Conservation (phyloP, 148 eudicot genomes). For the Salicornia ramosissima region DNA sequence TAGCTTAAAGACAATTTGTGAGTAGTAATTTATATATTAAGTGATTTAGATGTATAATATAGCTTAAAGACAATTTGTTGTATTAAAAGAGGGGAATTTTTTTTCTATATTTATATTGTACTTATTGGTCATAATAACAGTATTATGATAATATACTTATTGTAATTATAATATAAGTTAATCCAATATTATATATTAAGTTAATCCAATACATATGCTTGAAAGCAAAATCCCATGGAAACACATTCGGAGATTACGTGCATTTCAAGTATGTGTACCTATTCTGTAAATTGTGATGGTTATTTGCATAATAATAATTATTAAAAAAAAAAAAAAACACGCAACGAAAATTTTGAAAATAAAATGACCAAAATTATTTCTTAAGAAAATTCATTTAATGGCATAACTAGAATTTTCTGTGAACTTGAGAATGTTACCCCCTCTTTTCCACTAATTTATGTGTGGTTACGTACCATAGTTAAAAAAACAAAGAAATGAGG, state of each 20-base stretch:
- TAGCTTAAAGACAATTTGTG: too few relatives aligned
- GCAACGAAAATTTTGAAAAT: neutral
- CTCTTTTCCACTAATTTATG: too few relatives aligned
- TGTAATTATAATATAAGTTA: too few relatives aligned
- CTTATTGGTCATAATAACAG: neutral
- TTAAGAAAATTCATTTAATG: too few relatives aligned
- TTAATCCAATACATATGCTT: neutral
- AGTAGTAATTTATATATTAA: neutral
- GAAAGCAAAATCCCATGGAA: neutral
- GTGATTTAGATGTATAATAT: slow-evolving; percentile 21
- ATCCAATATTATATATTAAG: neutral
- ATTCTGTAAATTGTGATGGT: neutral
- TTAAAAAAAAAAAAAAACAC: neutral
- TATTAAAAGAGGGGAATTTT: neutral
- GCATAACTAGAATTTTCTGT: too few relatives aligned
- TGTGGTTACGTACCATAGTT: too few relatives aligned
- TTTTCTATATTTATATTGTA: neutral
- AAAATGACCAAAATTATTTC: too few relatives aligned
- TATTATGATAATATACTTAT: too few relatives aligned
- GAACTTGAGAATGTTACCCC: too few relatives aligned
- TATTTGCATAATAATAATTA: neutral
- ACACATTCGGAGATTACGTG: slow-evolving; percentile 6
- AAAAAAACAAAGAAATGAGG: too few relatives aligned
- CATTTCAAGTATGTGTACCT: neutral
- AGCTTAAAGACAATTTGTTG: slow-evolving; percentile 3